These are phyloP conservation scores for Aegilops tauschii DNA, from an alignment of 176 grass and related monocot genomes.

Conservation along the genomic window DNA sequence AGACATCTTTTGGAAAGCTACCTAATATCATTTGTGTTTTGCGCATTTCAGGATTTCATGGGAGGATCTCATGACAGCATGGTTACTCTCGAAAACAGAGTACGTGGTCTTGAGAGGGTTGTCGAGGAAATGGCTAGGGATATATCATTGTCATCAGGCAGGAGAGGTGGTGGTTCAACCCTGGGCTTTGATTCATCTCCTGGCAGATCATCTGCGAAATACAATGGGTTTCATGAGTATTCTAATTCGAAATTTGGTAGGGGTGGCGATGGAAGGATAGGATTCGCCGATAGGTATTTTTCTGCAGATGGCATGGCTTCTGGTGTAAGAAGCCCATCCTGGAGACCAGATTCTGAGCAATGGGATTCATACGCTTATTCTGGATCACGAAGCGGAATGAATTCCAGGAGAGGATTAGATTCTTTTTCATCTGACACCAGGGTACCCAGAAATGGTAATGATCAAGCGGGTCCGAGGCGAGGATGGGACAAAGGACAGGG, in stretches of 20 bases:
- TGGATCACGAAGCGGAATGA: constrained; percentile 58
- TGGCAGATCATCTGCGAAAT: constrained; percentile 75
- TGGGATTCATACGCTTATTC: constrained; percentile 71
- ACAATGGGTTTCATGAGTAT: constrained; percentile 79
- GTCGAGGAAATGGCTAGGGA: constrained; percentile 93
- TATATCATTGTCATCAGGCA: constrained; percentile 69
- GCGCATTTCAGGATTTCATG: constrained; percentile 87
- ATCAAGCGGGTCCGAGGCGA: constrained; percentile 50
- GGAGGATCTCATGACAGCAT: constrained; percentile 96
- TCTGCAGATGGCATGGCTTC: constrained; percentile 56
- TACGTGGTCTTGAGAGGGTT: constrained; percentile 88
- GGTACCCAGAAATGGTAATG: constrained; percentile 49
- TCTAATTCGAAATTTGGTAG: constrained; percentile 77
- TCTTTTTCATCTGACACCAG: constrained; percentile 56
- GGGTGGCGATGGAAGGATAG: constrained; percentile 51
- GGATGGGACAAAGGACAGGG: constrained; percentile 85
- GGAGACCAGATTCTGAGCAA: constrained; percentile 82
- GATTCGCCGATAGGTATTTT: constrained; percentile 68
- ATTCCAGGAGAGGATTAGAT: constrained; percentile 60
- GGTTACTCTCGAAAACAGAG: constrained; percentile 93
- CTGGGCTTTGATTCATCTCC: constrained; percentile 70
- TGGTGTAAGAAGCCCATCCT: constrained; percentile 55
- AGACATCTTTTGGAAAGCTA: constrained; percentile 12
- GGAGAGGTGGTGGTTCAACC: constrained; percentile 65
- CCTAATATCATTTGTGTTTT: not conserved